A percentile compares a stretch with the other conserved stretches of the same genome.
Evolutionary conservation across 2,329 filamentous ascomycete species (phyloP).

Genomic region (Aspergillus ochraceus): DNA sequence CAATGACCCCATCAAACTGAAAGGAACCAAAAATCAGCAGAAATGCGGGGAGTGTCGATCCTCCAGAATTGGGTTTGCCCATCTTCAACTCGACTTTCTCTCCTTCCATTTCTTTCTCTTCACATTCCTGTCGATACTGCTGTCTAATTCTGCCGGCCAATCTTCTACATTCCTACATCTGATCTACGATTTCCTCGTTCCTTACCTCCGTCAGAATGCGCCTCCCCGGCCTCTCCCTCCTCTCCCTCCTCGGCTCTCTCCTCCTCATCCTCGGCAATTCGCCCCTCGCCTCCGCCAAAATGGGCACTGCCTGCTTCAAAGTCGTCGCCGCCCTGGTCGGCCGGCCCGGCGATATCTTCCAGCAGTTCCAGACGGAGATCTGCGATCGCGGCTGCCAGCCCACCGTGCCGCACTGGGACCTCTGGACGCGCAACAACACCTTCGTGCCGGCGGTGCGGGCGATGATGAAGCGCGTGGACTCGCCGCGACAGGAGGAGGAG

Average conservation of each 20-base stretch:
- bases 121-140: not conserved
- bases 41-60: conserved; percentile 4
- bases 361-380: conserved; percentile 36
- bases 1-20: too few relatives aligned
- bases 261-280: conserved; percentile 12
- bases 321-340: conserved; percentile 70
- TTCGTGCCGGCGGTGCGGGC: conserved; percentile 37
- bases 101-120: not conserved
- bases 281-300: conserved; percentile 19
- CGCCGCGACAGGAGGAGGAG: conserved; percentile 30
- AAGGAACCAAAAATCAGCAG: not conserved
- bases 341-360: conserved; percentile 31
- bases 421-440: conserved; percentile 38
- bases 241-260: conserved; percentile 19
- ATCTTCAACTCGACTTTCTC: not conserved
- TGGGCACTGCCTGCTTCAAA: conserved; percentile 70
- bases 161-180: not conserved
- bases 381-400: conserved; percentile 35
- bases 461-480: conserved; percentile 30
- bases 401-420: conserved; percentile 36
- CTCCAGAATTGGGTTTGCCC: not conserved
- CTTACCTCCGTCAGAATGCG: conserved; percentile 19
- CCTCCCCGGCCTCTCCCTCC: conserved; percentile 2
- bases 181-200: not conserved
- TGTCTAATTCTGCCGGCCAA: too few relatives aligned